phyloP scores from a whole-genome alignment of 306 rosid genomes.

The Ormosia emarginata region DNA sequence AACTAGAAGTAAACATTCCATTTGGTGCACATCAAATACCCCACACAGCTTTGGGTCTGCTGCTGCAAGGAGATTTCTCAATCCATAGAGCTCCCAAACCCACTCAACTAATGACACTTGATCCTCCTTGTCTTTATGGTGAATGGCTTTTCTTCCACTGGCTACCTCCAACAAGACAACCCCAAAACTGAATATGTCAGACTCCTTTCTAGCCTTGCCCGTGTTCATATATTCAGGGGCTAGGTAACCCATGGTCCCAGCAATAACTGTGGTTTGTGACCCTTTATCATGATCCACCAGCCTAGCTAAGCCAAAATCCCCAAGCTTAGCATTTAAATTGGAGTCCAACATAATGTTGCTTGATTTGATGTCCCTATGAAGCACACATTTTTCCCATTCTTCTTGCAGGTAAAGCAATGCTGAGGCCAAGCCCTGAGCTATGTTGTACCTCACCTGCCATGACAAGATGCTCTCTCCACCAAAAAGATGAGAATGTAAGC shows the following conservation, averaged over 20 bases:
- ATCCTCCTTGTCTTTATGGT: background rate
- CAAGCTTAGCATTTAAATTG: constrained; percentile 33
- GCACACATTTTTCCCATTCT: constrained; percentile 30
- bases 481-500: constrained; percentile 25
- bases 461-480: constrained; percentile 1
- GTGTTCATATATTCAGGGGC: constrained; percentile 12
- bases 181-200: constrained; percentile 31
- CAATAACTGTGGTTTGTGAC: constrained; percentile 13
- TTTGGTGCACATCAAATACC: constrained; percentile 15
- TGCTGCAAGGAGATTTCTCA: constrained; percentile 1
- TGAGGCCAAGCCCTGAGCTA: constrained; percentile 22
- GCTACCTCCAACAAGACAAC: constrained; percentile 18
- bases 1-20: constrained; percentile 14
- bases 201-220: constrained; percentile 25
- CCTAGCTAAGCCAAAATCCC: constrained; percentile 38
- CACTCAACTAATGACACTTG: constrained; percentile 22
- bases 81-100: constrained; percentile 37
- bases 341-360: constrained; percentile 41
- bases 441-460: constrained; percentile 20
- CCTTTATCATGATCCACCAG: constrained; percentile 18
- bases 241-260: constrained; percentile 34
- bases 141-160: constrained; percentile 21
- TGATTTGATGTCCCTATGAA: constrained; percentile 34
- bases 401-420: constrained; percentile 33
- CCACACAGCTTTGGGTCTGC: constrained; percentile 23